Percentiles rank a stretch among this genome's conserved stretches.
These are phyloP conservation scores for Limonium bicolor DNA, from an alignment of 148 eudicot genomes.

Conservation along the genomic window DNA sequence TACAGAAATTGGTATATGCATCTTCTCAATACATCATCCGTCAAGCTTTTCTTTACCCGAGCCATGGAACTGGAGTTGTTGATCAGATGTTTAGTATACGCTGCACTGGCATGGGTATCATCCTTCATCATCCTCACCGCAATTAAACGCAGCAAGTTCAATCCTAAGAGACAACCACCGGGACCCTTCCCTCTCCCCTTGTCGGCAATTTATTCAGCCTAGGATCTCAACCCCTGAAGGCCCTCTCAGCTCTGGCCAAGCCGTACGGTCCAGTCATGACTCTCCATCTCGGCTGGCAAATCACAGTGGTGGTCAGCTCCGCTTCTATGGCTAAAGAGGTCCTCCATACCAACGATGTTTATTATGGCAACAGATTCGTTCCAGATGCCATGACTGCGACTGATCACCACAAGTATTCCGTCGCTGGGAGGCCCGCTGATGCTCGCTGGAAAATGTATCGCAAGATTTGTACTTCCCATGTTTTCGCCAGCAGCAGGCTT, in stretches of 20 bases:
- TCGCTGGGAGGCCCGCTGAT: slow-evolving; percentile 8
- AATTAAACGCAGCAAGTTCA: too few species aligned
- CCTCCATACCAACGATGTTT: slow-evolving; percentile 28
- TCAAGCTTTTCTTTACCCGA: too few species aligned
- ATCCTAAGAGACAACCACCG: slow-evolving; percentile 19
- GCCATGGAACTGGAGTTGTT: too few species aligned
- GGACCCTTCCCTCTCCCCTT: slow-evolving; percentile 33
- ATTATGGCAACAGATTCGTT: slow-evolving; percentile 13
- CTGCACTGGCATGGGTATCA: too few species aligned
- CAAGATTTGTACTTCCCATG: slow-evolving; percentile 14
- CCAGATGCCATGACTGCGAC: slow-evolving; percentile 19
- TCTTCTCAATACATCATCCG: too few species aligned
- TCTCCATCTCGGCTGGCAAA: slow-evolving; percentile 20
- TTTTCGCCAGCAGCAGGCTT: slow-evolving; percentile 15
- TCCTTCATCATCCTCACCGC: too few species aligned
- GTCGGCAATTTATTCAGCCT: slow-evolving; percentile 35
- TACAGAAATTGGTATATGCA: too few species aligned
- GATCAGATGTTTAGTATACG: too few species aligned
- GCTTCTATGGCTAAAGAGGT: slow-evolving; percentile 24
- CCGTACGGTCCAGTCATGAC: slow-evolving; percentile 27
- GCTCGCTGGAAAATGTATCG: slow-evolving; percentile 22
- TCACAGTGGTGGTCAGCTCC: slow-evolving; percentile 30
- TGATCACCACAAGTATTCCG: slow-evolving; percentile 13
- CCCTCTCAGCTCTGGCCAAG: slow-evolving; percentile 25
- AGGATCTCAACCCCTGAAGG: slow-evolving; percentile 29